phyloP scores from a whole-genome alignment of 2,329 filamentous ascomycete genomes.

The Coniochaeta sp. region DNA sequence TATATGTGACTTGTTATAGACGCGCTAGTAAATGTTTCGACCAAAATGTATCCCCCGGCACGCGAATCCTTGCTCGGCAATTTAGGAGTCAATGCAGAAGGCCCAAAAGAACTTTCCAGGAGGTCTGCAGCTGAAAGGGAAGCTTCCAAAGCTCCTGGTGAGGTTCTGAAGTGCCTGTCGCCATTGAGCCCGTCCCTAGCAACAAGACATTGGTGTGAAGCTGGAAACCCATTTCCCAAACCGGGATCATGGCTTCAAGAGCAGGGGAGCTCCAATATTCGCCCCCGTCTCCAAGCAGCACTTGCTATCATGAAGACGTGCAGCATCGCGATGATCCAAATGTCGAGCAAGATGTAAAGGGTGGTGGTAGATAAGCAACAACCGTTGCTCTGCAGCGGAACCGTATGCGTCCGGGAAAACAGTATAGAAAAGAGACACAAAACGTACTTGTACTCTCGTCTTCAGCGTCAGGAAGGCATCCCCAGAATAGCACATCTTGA shows the following conservation, averaged over 20 bases:
- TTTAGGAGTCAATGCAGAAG: constrained; percentile 27
- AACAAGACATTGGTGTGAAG: neutral
- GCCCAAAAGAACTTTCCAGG: neutral
- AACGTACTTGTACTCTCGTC: constrained; percentile 81
- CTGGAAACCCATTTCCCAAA: neutral
- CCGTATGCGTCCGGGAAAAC: neutral
- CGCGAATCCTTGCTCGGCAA: constrained; percentile 27
- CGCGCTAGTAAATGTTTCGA: constrained; percentile 19
- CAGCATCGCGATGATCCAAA: neutral
- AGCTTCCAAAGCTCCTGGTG: neutral
- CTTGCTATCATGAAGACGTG: neutral
- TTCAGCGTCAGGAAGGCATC: constrained; percentile 94
- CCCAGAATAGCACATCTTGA: constrained; percentile 97
- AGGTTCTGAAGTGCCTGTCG: neutral
- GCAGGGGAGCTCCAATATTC: neutral
- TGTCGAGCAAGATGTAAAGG: neutral
- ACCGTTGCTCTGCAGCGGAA: neutral
- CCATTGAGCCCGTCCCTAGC: neutral
- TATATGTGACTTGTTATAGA: constrained; percentile 40
- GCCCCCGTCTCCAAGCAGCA: neutral
- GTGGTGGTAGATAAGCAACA: neutral
- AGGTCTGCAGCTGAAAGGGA: neutral
- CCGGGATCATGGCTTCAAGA: neutral
- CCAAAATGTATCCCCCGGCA: constrained; percentile 6
- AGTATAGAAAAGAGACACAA: constrained; percentile 1